Base-by-base conservation (phyloP, 495 filamentous ascomycete species). In the Neurospora cerealis region DNA sequence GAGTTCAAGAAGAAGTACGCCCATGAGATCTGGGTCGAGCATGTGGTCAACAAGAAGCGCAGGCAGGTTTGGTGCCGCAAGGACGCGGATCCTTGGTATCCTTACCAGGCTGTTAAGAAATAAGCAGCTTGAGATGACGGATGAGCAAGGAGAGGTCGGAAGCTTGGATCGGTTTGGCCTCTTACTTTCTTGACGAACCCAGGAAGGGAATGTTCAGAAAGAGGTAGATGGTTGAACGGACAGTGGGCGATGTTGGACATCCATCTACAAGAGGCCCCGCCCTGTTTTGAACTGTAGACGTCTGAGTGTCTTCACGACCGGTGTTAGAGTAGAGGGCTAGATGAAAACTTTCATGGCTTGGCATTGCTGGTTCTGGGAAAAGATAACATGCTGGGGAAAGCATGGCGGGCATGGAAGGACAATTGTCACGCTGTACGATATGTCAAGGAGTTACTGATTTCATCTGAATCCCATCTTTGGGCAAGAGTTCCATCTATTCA, bases 61-160 rank as follows among this genome's bases (percentile, higher is more conserved):
- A 89, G 89, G 80, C 95, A 95, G 87, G 88, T 97, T 74, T 95
- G 91, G 89, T 79, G 91, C 75, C 89, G 92, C 77, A 98, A 97
- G 88, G 95, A 93, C 81, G 92, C 93, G 83, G 85, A 87, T 71
- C 85, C 94, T 34, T 80, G 81, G 75, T 97, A 95, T 80, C 94
- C 94, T 13, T 97, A 88, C 82, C 75, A 79, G 72, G 19, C 42
- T 13, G 73, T 69, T 36, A 76, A 78, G 69, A 72, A 74, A 32
- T 70, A 34, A 62, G 54, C 42, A n/a, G 39, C 40, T 36, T 60
- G 11, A 11, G 15, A 42, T 37, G 38, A 36, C 5, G 36, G 41
- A 34, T 34, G 24, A 13, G 48, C 3, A 32, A 71, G 40, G 70
- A 32, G 32, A 11, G 17, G n/a, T 24, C 38, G 13, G 11, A 7